Conservation (phyloP, 768 basidiomycete species). For the Mycena rebaudengoi region DNA sequence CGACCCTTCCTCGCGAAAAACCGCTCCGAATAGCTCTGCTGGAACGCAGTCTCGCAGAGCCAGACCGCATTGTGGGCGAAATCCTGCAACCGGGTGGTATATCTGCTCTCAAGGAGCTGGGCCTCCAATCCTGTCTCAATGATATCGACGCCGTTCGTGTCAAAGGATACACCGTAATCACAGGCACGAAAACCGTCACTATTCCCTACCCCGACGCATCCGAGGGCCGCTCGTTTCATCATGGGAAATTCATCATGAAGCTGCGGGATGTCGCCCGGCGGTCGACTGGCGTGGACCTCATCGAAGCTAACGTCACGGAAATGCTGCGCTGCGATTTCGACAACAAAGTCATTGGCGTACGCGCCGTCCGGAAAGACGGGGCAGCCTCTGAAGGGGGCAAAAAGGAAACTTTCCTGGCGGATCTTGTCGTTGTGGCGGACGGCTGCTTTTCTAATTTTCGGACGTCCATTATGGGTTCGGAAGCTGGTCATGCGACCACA, state of each 20-base stretch:
- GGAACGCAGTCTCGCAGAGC: slow-evolving; percentile 90
- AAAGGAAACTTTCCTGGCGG: slow-evolving; percentile 70
- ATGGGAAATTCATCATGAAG: slow-evolving; percentile 87
- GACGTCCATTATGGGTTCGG: slow-evolving; percentile 61
- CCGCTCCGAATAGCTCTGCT: slow-evolving; percentile 88
- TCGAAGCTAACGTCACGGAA: slow-evolving; percentile 86
- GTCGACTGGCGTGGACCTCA: slow-evolving; percentile 74
- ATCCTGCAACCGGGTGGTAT: slow-evolving; percentile 94
- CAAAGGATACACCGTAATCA: slow-evolving; percentile 82
- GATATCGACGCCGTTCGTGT: slow-evolving; percentile 86
- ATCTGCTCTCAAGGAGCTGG: slow-evolving; percentile 74
- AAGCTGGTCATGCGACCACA: slow-evolving; percentile 57
- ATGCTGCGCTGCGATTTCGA: slow-evolving; percentile 56
- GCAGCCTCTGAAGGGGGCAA: slow-evolving; percentile 35
- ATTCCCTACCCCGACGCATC: slow-evolving; percentile 84
- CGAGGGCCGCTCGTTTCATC: slow-evolving; percentile 91
- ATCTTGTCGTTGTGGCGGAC: slow-evolving; percentile 89
- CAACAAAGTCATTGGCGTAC: slow-evolving; percentile 72
- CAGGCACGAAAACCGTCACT: slow-evolving; percentile 68
- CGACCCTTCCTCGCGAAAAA: slow-evolving; percentile 58
- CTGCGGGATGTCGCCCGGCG: slow-evolving; percentile 71
- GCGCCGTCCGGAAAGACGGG: slow-evolving; percentile 46
- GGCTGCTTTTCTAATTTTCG: slow-evolving; percentile 97
- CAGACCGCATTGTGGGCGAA: slow-evolving; percentile 98
- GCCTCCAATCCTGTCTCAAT: slow-evolving; percentile 77